Conservation (phyloP, 805 yeast species). For the Candida hispaniensis region DNA sequence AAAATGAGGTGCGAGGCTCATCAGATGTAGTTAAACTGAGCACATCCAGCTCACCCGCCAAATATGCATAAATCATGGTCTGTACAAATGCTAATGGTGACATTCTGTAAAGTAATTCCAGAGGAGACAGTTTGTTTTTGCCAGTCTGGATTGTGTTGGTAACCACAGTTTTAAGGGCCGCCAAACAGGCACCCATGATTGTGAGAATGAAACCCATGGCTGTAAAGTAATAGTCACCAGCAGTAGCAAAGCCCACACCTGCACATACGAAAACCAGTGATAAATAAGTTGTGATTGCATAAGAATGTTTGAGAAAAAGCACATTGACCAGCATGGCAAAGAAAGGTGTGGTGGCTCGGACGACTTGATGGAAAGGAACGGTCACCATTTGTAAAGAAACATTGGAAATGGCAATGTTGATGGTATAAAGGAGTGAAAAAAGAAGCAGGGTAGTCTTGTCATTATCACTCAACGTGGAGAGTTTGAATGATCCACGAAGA, state of each 20-base stretch:
- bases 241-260: conserved; percentile 25
- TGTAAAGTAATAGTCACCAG: conserved; percentile 25
- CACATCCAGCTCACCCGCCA: conserved; percentile 23
- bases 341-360: conserved; percentile 25
- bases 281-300: conserved; percentile 23
- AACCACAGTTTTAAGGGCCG: conserved; percentile 25
- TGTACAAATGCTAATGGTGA: conserved; percentile 24
- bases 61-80: conserved; percentile 23
- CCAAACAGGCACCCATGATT: conserved; percentile 24
- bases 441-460: conserved; percentile 22
- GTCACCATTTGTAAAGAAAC: conserved; percentile 25
- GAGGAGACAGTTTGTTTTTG: conserved; percentile 22
- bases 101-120: conserved; percentile 25
- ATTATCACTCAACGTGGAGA: conserved; percentile 22
- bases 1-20: conserved; percentile 2
- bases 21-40: conserved; percentile 17
- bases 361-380: conserved; percentile 26
- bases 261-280: conserved; percentile 24
- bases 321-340: conserved; percentile 25
- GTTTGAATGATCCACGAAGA: conserved; percentile 20
- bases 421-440: conserved; percentile 25
- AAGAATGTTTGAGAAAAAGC: conserved; percentile 22
- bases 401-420: conserved; percentile 26
- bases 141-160: conserved; percentile 26
- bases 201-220: conserved; percentile 24